Base-by-base conservation (phyloP, 2,329 filamentous ascomycete genomes). In the Kalmusia sp. region DNA sequence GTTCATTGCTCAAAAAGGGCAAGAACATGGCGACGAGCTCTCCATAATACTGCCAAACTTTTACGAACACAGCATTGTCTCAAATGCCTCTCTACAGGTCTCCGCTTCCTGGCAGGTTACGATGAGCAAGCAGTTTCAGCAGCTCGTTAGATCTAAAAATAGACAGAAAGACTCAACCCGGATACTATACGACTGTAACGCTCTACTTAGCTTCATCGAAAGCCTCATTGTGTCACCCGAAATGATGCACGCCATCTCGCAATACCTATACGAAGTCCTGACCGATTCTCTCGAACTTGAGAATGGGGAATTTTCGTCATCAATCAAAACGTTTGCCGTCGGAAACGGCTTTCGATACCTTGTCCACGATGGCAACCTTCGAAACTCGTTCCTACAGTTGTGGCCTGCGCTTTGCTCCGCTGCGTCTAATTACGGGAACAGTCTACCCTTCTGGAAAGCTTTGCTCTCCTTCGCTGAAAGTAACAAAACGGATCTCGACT, bases 321-420 rank as follows among this genome's bases (percentile, higher is more conserved):
- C 63, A 1, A 19, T 58, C 6, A 58, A 70, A 25, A 54, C 85
- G 30, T 92, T 95, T 60, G 89, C 91, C 44, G 81, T 88, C 52
- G 90, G 89, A 8, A 87, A 87, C 60, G 91, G 90, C 0, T 91
- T 95, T 65, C 85, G 84, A 52, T 84, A 88, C 4, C 91, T 92
- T 62, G 79, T 91, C 55, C 79, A 82, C 3, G 78, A 84, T n/a
- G 82, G 79, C 1, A 79, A 82, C 19, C 48, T 58, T 11, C 72
- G 87, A 5, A 86, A 91, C 54, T 67, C 77, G 17, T 79, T 64
- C 3, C 34, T 52, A 3, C 51, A 80, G 6, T 75, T 93, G n/a
- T 86, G 86, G 67, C 85, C 86, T 2, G 74, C 88, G 6, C 77
- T 95, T 7, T 84, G 85, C 54, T 83, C 85, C 27, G 87, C 87